Conservation (phyloP, 2,329 filamentous ascomycete genomes). For the Conoideocrella luteorostrata region DNA sequence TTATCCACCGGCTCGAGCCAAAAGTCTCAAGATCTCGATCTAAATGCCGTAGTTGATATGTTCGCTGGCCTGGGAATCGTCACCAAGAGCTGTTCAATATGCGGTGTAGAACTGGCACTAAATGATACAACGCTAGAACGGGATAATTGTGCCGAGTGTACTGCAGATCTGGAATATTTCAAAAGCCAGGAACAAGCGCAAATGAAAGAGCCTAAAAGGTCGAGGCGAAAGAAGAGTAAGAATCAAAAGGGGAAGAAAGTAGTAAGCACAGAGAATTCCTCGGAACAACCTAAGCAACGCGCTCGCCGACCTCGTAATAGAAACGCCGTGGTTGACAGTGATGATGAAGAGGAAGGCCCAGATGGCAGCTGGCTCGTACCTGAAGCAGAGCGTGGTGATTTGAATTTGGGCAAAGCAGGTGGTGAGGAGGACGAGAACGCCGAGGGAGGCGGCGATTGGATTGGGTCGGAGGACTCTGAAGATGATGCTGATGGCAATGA, state of each 20-base stretch:
- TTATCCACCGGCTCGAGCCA: slow-evolving; percentile 57
- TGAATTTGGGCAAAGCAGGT: slow-evolving; percentile 70
- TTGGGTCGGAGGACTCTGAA: slow-evolving; percentile 64
- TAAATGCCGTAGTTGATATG: slow-evolving; percentile 80
- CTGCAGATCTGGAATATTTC: slow-evolving; percentile 63
- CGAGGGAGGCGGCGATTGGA: slow-evolving; percentile 76
- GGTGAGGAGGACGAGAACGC: slow-evolving; percentile 82
- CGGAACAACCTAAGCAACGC: slow-evolving; percentile 13
- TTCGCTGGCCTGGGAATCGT: slow-evolving; percentile 78
- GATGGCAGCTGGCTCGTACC: slow-evolving; percentile 77
- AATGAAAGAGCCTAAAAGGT: slow-evolving; percentile 31
- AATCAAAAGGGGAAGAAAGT: slow-evolving; percentile 28
- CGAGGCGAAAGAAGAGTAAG: slow-evolving; percentile 18
- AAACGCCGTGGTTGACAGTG: slow-evolving; percentile 58
- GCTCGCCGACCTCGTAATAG: slow-evolving; percentile 37
- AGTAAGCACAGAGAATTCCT: slow-evolving; percentile 14
- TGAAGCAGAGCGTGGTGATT: slow-evolving; percentile 53
- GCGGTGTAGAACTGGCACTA: slow-evolving; percentile 59
- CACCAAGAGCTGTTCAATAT: slow-evolving; percentile 76
- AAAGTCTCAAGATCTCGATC: slow-evolving; percentile 52
- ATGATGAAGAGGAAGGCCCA: slow-evolving; percentile 62
- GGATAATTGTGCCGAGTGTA: slow-evolving; percentile 66
- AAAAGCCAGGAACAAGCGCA: slow-evolving; percentile 38
- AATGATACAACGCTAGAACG: slow-evolving; percentile 34
- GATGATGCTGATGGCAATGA: slow-evolving; percentile 49